Conservation (phyloP, 352 stramenopile species). For the Peronospora tabacina region DNA sequence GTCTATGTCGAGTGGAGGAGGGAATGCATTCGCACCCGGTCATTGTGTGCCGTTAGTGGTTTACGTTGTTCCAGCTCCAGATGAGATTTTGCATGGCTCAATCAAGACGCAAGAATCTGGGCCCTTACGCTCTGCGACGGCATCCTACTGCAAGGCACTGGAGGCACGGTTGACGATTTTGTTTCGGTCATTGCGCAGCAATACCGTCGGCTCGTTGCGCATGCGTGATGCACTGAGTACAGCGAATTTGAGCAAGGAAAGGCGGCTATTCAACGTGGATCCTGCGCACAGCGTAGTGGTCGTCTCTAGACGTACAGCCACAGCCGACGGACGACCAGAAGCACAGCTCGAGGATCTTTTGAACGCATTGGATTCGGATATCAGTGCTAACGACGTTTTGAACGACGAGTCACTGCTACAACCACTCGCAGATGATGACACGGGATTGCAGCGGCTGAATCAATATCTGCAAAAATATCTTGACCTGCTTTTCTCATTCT, state of each 20-base stretch:
- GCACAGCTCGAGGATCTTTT: constrained; percentile 38
- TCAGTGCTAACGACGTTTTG: constrained; percentile 14
- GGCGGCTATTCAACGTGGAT: constrained; percentile 58
- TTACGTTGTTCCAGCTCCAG: constrained; percentile 48
- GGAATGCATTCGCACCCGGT: constrained; percentile 45
- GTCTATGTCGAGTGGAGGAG: constrained; percentile 6
- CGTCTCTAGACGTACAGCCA: constrained; percentile 33
- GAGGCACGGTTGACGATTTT: constrained; percentile 46
- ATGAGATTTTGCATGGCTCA: constrained; percentile 36
- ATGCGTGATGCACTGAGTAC: constrained; percentile 47
- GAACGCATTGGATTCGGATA: constrained; percentile 31
- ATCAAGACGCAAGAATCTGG: constrained; percentile 25
- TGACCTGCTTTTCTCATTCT: constrained; percentile 43
- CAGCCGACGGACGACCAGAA: constrained; percentile 26
- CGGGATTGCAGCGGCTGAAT: constrained; percentile 41
- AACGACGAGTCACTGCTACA: constrained; percentile 29
- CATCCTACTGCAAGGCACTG: constrained; percentile 48
- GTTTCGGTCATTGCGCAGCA: constrained; percentile 48
- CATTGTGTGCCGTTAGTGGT: constrained; percentile 59
- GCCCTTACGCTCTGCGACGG: constrained; percentile 36
- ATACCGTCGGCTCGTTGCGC: constrained; percentile 42
- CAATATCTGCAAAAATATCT: constrained; percentile 57
- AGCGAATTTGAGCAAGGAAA: constrained; percentile 56
- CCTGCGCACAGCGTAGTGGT: constrained; percentile 62
- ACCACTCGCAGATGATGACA: constrained; percentile 47